phyloP scores from a whole-genome alignment of 2,329 filamentous ascomycete species.

The Stagonosporopsis vannaccii region DNA sequence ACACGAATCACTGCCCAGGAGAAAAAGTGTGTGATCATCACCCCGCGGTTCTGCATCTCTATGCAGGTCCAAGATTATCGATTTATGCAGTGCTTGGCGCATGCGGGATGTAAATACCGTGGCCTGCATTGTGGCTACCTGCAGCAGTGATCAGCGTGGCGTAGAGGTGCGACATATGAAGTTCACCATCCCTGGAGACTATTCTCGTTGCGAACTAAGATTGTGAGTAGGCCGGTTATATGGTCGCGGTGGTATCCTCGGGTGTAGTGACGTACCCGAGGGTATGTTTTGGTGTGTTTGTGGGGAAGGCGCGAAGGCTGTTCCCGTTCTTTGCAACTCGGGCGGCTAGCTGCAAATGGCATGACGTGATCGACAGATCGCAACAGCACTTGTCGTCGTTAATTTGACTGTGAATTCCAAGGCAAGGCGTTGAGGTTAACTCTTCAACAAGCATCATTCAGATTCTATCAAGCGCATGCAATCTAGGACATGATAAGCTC shows the following conservation, averaged over 20 bases:
- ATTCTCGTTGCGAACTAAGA: neutral
- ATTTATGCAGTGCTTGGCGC: neutral
- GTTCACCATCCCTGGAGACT: neutral
- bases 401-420: neutral
- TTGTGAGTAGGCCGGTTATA: neutral
- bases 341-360: slow-evolving; percentile 10
- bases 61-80: neutral
- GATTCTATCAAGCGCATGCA: too few species aligned
- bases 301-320: neutral
- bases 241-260: slow-evolving; percentile 1
- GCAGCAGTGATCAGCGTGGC: neutral
- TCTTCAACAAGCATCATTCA: too few species aligned
- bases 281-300: neutral
- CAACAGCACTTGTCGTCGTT: too few species aligned
- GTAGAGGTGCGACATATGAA: neutral
- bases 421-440: too few species aligned
- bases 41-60: neutral
- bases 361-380: too few species aligned
- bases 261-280: neutral
- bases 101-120: neutral
- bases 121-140: neutral
- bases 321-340: neutral
- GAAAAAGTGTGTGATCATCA: neutral
- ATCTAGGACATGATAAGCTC: too few species aligned
- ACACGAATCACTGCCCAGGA: neutral